Evolutionary conservation across 2,329 filamentous ascomycete species (phyloP), one percentile per base, ranked within the genome.

Genomic region (Sporothrix pseudoabietina): DNA sequence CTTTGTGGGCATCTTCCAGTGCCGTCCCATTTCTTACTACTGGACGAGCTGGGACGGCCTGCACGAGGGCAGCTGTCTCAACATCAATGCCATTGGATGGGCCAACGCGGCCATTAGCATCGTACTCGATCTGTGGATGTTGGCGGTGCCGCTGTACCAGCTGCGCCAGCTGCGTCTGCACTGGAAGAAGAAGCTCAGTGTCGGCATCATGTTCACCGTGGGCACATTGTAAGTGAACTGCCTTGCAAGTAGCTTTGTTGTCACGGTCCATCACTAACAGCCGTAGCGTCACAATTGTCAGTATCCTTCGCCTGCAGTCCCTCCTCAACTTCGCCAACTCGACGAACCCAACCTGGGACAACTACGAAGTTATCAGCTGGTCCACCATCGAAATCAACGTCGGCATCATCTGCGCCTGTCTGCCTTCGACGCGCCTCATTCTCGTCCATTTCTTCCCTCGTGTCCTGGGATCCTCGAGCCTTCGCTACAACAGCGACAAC

Each of bases 11-110:
- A 77, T 86, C 14, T 85, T 88, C 52, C 84, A 88, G 74, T 89
- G 87, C 77, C 78, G 76, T 2, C 88, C 87, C 0, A 80, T 89
- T 26, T 78, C 78, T 16, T 85, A 83, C 73, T 86, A 84, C 77
- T 90, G 88, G 88, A 81, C 79, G 0, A 80, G 79, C 19, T 90
- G 87, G 86, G 83, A 87, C 63, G 82, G 82, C 0, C 79, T 83
- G 71, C 81, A 84, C 52, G 4, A 78, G 0, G 88, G 88, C 0
- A 79, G 74, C 1, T 90, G 88, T 75, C 77, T 86, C 30, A 81
- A 87, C 72, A 79, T 85, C 74, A 87, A 86, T 73, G 79, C 80
- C 1, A 80, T 88, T 2, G 83, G 80, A 0, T 88, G 85, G 84
- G 81, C 84, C 47, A 85, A 86, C 47, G 87, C 87, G 0, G 82